A percentile compares a stretch with the other conserved stretches of the same genome.
These are phyloP conservation scores for Barnettozyma sucrosica DNA, from an alignment of 805 yeast species.

Conservation along the genomic window DNA sequence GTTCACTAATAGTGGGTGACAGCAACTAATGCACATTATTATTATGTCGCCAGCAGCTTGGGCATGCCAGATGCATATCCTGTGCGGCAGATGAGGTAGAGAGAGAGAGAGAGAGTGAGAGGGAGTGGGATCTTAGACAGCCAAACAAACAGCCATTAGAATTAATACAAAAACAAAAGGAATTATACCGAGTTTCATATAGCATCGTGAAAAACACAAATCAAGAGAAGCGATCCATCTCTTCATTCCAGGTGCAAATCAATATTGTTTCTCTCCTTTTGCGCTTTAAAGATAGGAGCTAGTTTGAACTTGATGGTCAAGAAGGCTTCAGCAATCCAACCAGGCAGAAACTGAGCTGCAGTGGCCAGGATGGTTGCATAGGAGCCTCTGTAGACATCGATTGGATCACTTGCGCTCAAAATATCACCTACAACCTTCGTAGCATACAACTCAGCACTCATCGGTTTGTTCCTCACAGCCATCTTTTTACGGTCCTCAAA, in stretches of 20 bases:
- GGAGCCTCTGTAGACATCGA: slow-evolving; percentile 55
- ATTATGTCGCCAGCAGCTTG: background rate
- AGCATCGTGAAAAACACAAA: no score
- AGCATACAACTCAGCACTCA: slow-evolving; percentile 55
- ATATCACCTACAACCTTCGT: slow-evolving; percentile 47
- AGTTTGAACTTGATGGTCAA: slow-evolving; percentile 39
- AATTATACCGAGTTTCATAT: no score
- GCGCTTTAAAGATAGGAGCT: slow-evolving; percentile 27
- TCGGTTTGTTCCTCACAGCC: slow-evolving; percentile 56
- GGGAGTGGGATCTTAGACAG: no score
- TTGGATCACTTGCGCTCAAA: slow-evolving; percentile 29
- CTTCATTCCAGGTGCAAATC: slow-evolving; percentile 19
- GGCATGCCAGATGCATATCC: background rate
- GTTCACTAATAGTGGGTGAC: background rate
- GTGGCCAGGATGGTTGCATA: slow-evolving; percentile 35
- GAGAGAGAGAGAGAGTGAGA: no score
- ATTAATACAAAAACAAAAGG: no score
- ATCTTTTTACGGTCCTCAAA: slow-evolving; percentile 48
- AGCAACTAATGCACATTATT: background rate
- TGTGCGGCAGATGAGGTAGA: no score
- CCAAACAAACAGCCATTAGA: no score
- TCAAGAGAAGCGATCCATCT: no score
- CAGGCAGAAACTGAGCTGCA: slow-evolving; percentile 37
- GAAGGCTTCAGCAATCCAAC: slow-evolving; percentile 38
- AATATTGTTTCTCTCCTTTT: slow-evolving; percentile 19